These are phyloP conservation scores for Clonostachys solani DNA, from an alignment of 2,329 filamentous ascomycete genomes.

Conservation along the genomic window DNA sequence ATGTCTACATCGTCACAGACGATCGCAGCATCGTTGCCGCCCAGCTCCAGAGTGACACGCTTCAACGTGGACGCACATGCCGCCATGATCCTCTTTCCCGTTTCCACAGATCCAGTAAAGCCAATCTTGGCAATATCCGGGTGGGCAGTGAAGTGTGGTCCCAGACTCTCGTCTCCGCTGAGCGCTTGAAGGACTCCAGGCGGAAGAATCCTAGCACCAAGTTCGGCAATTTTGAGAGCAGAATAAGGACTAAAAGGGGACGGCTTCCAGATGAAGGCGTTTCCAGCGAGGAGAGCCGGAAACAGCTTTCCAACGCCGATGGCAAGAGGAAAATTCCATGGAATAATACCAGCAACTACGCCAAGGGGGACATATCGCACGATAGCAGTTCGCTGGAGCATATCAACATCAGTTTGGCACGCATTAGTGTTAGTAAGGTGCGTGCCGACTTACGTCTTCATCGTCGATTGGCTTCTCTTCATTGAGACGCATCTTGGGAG, in stretches of 20 bases:
- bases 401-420: neutral
- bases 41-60: constrained; percentile 54
- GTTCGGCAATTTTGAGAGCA: constrained; percentile 52
- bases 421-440: neutral
- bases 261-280: constrained; percentile 51
- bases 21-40: constrained; percentile 2
- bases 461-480: neutral
- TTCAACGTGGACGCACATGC: constrained; percentile 54
- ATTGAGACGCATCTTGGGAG: too few relatives aligned
- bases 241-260: constrained; percentile 56
- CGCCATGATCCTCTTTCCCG: constrained; percentile 57
- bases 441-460: neutral
- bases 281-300: constrained; percentile 52
- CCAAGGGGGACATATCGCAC: constrained; percentile 44
- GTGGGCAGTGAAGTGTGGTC: constrained; percentile 54
- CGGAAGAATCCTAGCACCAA: constrained; percentile 53
- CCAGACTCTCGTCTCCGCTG: constrained; percentile 56
- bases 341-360: constrained; percentile 51
- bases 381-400: constrained; percentile 11
- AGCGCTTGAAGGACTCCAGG: constrained; percentile 59
- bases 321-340: constrained; percentile 54
- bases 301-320: constrained; percentile 49
- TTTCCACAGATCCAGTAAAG: constrained; percentile 58
- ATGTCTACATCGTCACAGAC: constrained; percentile 38
- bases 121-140: constrained; percentile 57